Evolutionary conservation across 2,329 filamentous ascomycete genomes (phyloP).

Genomic region (Coniosporium tulheliwenetii): DNA sequence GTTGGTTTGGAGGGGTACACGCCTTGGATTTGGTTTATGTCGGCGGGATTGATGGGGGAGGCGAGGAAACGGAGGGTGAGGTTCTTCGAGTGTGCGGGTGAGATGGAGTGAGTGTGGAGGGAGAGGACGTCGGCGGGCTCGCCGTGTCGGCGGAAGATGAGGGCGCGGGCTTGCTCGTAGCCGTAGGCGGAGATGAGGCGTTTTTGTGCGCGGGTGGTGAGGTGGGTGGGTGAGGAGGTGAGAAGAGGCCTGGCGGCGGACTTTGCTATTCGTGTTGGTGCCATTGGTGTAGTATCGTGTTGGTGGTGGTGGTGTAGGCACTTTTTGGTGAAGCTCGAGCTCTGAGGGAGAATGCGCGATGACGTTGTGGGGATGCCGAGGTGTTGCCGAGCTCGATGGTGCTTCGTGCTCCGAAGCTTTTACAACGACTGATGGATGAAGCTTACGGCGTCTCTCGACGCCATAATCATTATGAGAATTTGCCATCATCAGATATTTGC

Average conservation of each 20-base stretch:
- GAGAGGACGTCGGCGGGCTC: constrained; percentile 57
- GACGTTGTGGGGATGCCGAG: not conserved
- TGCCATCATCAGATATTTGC: not conserved
- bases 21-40: constrained; percentile 96
- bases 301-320: not conserved
- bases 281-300: not conserved
- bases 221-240: not conserved
- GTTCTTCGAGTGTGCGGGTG: constrained; percentile 51
- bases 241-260: not conserved
- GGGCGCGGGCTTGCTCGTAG: constrained; percentile 73
- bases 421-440: not conserved
- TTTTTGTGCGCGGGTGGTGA: constrained; percentile 7
- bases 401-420: not conserved
- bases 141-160: constrained; percentile 60
- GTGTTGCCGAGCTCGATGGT: not conserved
- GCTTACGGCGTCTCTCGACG: not conserved
- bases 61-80: constrained; percentile 79
- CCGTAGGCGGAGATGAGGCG: constrained; percentile 48
- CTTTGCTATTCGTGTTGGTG: not conserved
- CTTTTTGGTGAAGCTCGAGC: not conserved
- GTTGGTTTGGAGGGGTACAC: constrained; percentile 78
- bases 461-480: not conserved
- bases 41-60: constrained; percentile 87
- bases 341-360: not conserved
- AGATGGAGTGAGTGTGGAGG: constrained; percentile 62